These are phyloP conservation scores for Penicillium mononematosum DNA, from an alignment of 495 filamentous ascomycete species.

Conservation along the genomic window DNA sequence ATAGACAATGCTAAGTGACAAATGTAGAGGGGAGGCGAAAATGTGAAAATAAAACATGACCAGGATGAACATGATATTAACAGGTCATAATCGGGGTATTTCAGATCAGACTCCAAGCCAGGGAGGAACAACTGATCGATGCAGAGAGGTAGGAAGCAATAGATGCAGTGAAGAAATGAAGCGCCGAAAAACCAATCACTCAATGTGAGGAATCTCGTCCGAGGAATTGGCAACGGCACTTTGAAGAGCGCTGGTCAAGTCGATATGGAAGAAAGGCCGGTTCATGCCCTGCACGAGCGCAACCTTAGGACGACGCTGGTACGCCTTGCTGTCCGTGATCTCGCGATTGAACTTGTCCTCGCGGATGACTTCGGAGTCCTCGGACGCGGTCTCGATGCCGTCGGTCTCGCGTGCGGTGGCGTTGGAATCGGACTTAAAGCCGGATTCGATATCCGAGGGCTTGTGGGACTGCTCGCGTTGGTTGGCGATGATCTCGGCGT, in stretches of 20 bases:
- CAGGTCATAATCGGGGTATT: constrained; percentile 23
- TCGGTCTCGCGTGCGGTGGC: constrained; percentile 35
- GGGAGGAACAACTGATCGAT: constrained; percentile 21
- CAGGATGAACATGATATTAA: constrained; percentile 13
- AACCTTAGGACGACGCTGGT: constrained; percentile 43
- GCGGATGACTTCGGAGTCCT: constrained; percentile 29
- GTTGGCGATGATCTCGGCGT: constrained; percentile 57
- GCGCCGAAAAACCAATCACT: constrained; percentile 6
- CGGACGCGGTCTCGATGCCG: constrained; percentile 30
- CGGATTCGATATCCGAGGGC: constrained; percentile 43
- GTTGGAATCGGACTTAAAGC: constrained; percentile 27
- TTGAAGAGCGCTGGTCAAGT: constrained; percentile 87
- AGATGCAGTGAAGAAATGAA: constrained; percentile 7
- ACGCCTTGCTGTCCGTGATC: constrained; percentile 47
- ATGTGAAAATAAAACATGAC: constrained; percentile 1
- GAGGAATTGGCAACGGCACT: constrained; percentile 75
- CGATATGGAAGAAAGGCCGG: constrained; percentile 90
- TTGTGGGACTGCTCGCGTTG: constrained; percentile 49
- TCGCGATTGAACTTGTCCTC: constrained; percentile 48
- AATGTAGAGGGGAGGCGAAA: not conserved
- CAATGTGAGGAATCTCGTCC: constrained; percentile 24
- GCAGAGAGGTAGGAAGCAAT: constrained; percentile 5
- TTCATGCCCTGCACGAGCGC: constrained; percentile 82
- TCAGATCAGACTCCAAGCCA: constrained; percentile 27
- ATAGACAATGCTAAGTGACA: constrained; percentile 11